Base-by-base conservation (phyloP, 352 stramenopile genomes). In the Phytophthora cactorum region DNA sequence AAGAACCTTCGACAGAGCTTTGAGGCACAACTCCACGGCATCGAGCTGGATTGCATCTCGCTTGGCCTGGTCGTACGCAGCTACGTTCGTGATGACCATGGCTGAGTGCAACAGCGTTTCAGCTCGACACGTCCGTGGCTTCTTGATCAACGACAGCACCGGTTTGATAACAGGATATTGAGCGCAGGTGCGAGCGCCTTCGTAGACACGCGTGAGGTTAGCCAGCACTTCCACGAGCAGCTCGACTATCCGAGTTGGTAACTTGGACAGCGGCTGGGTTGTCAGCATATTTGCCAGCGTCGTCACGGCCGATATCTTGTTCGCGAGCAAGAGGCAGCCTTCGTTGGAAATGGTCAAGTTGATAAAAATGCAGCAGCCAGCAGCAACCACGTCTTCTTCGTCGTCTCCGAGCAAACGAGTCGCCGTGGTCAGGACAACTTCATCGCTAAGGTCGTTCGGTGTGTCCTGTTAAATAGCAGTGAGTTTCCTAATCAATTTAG, bases 261-360 rank as follows among this genome's bases (percentile, higher is more conserved):
- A 25, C 6, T 64, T 69, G 43, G 80, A 86, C 17, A 89, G 52
- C 1, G 81, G 77, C 36, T 75, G 69, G 2, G 41, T 64, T 27
- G 82, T 86, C 51, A 89, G 12, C 70, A 89, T 80, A 11, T 64
- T 65, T 7, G 80, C 65, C 64, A 90, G 38, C 15, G 74, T 83
- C 47, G 55, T 38, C 3, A 92, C 60, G 34, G 83, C 60, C 46
- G 84, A 71, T 3, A 63, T 34, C 10, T 75, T 81, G 22, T 67
- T 73, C 0, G 78, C 76, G 5, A 92, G 46, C 2, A 86, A 61
- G 8, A 82, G 47, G 5, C 70, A 72, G 17, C 81, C 84, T 67
- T 92, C 78, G 58, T 83, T 85, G 7, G 80, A 89, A 55, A 89
- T 58, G 1, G 77, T 79, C 34, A 88, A 54, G 67, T 92, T 90